These are phyloP conservation scores for Corrigiola litoralis DNA, from an alignment of 179 eudicot genomes.

Conservation along the genomic window DNA sequence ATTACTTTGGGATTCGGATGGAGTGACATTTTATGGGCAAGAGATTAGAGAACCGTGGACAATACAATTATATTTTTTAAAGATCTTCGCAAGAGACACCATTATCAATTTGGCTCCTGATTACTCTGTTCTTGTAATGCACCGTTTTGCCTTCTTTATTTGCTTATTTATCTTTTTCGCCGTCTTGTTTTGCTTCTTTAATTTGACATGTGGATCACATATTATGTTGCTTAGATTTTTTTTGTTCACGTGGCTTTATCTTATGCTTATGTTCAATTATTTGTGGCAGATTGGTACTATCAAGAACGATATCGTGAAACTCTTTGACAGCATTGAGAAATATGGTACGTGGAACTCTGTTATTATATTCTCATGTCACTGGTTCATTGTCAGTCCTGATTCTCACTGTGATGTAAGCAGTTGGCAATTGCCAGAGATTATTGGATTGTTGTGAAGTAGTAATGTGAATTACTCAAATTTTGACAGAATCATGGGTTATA, in stretches of 20 bases:
- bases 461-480: background rate
- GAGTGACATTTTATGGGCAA: too few relatives aligned
- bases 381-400: background rate
- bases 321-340: slow-evolving; percentile 71
- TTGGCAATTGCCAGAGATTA: background rate
- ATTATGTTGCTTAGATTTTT: background rate
- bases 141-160: background rate
- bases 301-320: slow-evolving; percentile 63
- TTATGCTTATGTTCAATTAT: background rate
- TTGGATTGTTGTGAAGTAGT: background rate
- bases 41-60: too few relatives aligned
- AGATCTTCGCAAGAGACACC: too few relatives aligned
- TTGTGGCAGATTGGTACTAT: slow-evolving; percentile 53
- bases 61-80: too few relatives aligned
- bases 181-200: background rate
- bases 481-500: background rate
- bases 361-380: background rate
- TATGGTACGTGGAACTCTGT: slow-evolving; percentile 46
- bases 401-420: background rate
- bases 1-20: too few relatives aligned
- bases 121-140: background rate
- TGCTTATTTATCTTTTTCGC: background rate
- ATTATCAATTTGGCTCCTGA: too few relatives aligned
- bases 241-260: background rate
- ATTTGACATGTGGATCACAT: background rate